Conservation (phyloP, 352 stramenopile genomes). For the Pythium grandisporangium region DNA sequence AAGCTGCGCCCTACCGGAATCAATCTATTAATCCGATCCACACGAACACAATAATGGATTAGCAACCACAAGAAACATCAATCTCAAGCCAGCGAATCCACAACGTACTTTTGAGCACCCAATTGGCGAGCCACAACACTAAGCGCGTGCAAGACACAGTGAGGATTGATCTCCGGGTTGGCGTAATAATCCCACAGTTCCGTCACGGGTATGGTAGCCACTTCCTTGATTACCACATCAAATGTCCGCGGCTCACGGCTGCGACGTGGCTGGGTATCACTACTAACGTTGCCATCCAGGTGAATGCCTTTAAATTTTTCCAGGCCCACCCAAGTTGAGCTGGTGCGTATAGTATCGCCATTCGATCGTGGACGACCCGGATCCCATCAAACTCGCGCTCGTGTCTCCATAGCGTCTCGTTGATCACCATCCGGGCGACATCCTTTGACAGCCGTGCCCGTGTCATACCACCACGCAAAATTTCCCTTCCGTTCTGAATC, state of each 20-base stretch:
- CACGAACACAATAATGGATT: not conserved
- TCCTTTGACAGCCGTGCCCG: slow-evolving; percentile 28
- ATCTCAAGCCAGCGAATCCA: no score
- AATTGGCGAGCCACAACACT: slow-evolving; percentile 57
- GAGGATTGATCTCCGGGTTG: slow-evolving; percentile 48
- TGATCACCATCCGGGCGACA: slow-evolving; percentile 51
- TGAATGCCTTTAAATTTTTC: slow-evolving; percentile 47
- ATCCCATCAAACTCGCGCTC: slow-evolving; percentile 42
- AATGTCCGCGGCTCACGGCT: slow-evolving; percentile 57
- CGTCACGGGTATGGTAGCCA: slow-evolving; percentile 40
- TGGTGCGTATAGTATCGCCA: slow-evolving; percentile 45
- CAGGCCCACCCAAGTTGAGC: slow-evolving; percentile 32
- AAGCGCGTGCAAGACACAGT: slow-evolving; percentile 53
- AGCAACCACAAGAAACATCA: no score
- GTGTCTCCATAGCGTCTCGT: slow-evolving; percentile 34
- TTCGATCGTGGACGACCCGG: slow-evolving; percentile 58
- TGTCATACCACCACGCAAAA: no score
- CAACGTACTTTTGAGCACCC: slow-evolving; percentile 30
- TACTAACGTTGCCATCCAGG: no score
- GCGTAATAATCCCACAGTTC: slow-evolving; percentile 34
- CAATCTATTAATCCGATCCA: slow-evolving; percentile 10
- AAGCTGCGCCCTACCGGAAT: slow-evolving; percentile 62
- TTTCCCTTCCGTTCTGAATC: no score
- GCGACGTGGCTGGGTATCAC: no score
- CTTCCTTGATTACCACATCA: slow-evolving; percentile 55